Conservation (phyloP, 768 basidiomycete genomes). For the Tephrocybe sp. region DNA sequence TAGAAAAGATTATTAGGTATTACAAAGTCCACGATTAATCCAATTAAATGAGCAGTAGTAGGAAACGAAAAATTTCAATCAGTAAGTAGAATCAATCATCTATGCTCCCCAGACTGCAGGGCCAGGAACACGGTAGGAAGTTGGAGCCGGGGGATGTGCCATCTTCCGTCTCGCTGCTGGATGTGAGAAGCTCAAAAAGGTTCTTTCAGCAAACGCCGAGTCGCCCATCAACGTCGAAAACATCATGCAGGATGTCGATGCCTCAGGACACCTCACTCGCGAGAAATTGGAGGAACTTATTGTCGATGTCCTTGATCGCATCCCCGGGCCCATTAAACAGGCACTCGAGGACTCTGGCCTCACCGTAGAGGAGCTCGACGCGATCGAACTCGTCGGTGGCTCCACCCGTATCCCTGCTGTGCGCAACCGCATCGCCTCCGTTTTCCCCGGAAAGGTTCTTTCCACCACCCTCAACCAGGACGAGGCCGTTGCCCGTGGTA, state of each 20-base stretch:
- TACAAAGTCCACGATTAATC: too few species aligned
- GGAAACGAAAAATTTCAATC: too few species aligned
- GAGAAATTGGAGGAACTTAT: conserved; percentile 84
- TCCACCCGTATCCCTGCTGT: conserved; percentile 91
- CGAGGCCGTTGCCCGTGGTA: conserved; percentile 93
- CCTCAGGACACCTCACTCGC: conserved; percentile 78
- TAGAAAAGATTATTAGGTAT: too few species aligned
- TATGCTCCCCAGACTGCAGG: too few species aligned
- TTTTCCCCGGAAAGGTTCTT: conserved; percentile 81
- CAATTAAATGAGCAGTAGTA: too few species aligned
- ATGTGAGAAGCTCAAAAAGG: conserved; percentile 95
- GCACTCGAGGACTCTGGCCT: conserved; percentile 83
- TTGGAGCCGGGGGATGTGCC: too few species aligned
- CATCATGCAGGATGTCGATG: conserved; percentile 95
- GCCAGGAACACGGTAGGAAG: too few species aligned
- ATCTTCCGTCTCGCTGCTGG: conserved; percentile 85
- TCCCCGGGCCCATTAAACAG: conserved; percentile 69
- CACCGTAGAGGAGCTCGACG: conserved; percentile 80
- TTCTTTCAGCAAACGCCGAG: conserved; percentile 91
- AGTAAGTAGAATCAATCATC: too few species aligned
- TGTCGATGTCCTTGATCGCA: conserved; percentile 69
- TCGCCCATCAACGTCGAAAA: conserved; percentile 91
- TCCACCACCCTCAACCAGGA: conserved; percentile 96
- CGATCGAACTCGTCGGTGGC: conserved; percentile 92
- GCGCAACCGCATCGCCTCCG: conserved; percentile 79